phyloP scores from a whole-genome alignment of 2,329 filamentous ascomycete species.

The Colletotrichum eremochloae region DNA sequence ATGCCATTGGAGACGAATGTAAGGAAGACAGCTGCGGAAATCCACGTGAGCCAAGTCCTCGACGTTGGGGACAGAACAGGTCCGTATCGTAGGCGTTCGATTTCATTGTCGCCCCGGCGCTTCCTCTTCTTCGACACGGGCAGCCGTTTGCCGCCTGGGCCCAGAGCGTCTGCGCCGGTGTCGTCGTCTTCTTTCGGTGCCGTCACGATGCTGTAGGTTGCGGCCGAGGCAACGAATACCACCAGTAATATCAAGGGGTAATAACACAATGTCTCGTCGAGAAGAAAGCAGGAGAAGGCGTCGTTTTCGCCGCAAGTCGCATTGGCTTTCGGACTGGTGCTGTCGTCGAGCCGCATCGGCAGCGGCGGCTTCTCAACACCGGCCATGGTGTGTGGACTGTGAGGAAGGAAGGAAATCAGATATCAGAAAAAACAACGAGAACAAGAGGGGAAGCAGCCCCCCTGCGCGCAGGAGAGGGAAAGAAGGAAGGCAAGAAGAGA shows the following conservation, averaged over 20 bases:
- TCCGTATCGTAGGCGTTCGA: constrained; percentile 53
- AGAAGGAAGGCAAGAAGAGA: constrained; percentile 16
- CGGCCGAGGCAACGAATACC: constrained; percentile 64
- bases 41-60: constrained; percentile 81
- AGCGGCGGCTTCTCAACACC: constrained; percentile 49
- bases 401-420: constrained; percentile 26
- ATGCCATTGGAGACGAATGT: constrained; percentile 83
- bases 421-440: constrained; percentile 42
- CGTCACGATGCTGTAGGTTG: constrained; percentile 66
- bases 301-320: constrained; percentile 34
- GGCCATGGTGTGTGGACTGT: constrained; percentile 50
- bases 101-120: constrained; percentile 51
- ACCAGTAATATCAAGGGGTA: constrained; percentile 67
- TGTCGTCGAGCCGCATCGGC: constrained; percentile 28
- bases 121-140: constrained; percentile 74
- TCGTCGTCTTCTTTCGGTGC: constrained; percentile 61
- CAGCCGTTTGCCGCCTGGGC: constrained; percentile 91
- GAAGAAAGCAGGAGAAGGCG: constrained; percentile 49
- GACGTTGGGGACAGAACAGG: constrained; percentile 63
- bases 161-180: constrained; percentile 66
- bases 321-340: constrained; percentile 16
- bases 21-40: constrained; percentile 77
- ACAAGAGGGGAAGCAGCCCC: constrained; percentile 33
- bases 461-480: constrained; percentile 27
- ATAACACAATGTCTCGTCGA: constrained; percentile 62